Percentiles rank a stretch among this genome's conserved stretches.
Evolutionary conservation across 2,329 filamentous ascomycete genomes (phyloP).

Genomic region (Trichophyton benhamiae): DNA sequence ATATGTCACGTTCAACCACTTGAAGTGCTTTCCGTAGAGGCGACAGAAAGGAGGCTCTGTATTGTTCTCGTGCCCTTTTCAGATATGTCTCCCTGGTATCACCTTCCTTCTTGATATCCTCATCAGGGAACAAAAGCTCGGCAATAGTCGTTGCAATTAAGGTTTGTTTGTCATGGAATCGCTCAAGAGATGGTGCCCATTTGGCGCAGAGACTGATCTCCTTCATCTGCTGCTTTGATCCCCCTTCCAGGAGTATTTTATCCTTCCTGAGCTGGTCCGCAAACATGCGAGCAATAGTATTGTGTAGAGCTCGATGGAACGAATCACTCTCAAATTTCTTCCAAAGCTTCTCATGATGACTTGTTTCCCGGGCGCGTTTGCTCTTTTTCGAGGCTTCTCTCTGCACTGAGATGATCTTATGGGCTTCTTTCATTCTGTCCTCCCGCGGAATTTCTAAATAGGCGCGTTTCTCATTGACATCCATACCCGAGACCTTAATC

Average conservation of each 20-base stretch:
- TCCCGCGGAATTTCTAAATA: not conserved
- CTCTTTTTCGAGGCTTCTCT: not conserved
- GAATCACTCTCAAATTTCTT: constrained; percentile 32
- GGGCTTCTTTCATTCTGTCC: not conserved
- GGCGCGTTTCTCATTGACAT: not conserved
- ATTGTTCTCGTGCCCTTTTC: constrained; percentile 42
- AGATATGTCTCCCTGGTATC: constrained; percentile 40
- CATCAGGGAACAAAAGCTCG: constrained; percentile 39
- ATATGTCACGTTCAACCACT: constrained; percentile 40
- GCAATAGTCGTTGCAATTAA: constrained; percentile 46
- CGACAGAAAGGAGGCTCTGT: constrained; percentile 40
- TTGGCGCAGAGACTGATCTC: constrained; percentile 47
- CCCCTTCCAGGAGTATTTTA: constrained; percentile 29
- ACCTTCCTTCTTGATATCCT: constrained; percentile 22
- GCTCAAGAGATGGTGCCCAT: constrained; percentile 46
- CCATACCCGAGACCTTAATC: not conserved
- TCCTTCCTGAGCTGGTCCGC: constrained; percentile 43
- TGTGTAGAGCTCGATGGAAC: constrained; percentile 42
- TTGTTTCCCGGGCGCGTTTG: constrained; percentile 22
- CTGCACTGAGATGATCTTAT: constrained; percentile 17
- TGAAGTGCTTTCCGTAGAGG: constrained; percentile 41
- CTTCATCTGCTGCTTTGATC: constrained; percentile 30
- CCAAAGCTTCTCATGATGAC: constrained; percentile 34
- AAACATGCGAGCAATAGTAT: constrained; percentile 45
- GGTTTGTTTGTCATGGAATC: constrained; percentile 48